These are phyloP conservation scores for Talaromyces sp. DNA, from an alignment of 2,329 filamentous ascomycete genomes.

Conservation along the genomic window DNA sequence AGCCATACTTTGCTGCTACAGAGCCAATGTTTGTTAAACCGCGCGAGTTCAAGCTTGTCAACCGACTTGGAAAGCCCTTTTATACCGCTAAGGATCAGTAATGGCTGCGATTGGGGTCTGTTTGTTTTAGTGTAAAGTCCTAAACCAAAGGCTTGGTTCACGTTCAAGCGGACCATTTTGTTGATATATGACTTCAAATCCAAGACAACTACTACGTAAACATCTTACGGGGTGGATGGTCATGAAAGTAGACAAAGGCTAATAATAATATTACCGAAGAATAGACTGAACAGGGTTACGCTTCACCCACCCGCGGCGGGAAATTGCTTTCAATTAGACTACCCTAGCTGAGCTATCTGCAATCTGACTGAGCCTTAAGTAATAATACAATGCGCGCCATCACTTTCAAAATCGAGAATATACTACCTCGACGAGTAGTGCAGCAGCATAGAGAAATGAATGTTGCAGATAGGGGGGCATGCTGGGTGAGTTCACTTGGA, in stretches of 20 bases:
- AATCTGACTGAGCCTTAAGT: not conserved
- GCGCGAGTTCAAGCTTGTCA: constrained; percentile 36
- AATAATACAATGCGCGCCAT: constrained; percentile 12
- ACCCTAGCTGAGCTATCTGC: constrained; percentile 23
- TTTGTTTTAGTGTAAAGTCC: too few species aligned
- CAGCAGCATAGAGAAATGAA: not conserved
- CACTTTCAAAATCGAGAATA: constrained; percentile 5
- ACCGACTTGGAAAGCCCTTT: constrained; percentile 24
- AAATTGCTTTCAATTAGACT: constrained; percentile 14
- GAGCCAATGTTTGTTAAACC: constrained; percentile 47
- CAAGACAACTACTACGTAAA: too few species aligned
- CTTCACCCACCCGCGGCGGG: constrained; percentile 1
- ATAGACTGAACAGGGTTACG: not conserved
- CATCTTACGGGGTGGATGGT: too few species aligned
- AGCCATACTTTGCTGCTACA: constrained; percentile 44
- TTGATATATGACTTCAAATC: too few species aligned
- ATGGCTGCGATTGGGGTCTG: not conserved
- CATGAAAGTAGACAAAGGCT: too few species aligned
- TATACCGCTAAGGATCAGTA: constrained; percentile 11
- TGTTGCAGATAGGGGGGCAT: constrained; percentile 8
- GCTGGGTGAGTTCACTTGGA: constrained; percentile 9
- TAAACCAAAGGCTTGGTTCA: too few species aligned
- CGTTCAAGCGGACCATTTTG: too few species aligned
- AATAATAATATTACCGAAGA: too few species aligned
- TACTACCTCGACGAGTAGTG: constrained; percentile 12